Evolutionary conservation across 768 basidiomycete genomes (phyloP).

Genomic region (Russula sp.): DNA sequence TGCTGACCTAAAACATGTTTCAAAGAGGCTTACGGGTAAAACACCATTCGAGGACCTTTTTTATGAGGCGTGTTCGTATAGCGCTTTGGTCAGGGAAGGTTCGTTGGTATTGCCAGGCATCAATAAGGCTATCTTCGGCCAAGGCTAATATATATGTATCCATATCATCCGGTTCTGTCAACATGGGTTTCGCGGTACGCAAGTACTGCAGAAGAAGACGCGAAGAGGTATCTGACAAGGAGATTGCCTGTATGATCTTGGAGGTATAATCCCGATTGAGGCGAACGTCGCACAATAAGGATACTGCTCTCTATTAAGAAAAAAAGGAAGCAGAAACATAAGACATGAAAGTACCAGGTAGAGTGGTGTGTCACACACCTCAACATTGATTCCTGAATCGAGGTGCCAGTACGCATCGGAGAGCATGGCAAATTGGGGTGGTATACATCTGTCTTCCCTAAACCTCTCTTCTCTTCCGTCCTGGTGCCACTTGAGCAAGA

Average conservation of each 20-base stretch:
- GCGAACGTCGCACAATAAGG: slow-evolving; percentile 65
- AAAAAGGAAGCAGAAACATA: background rate
- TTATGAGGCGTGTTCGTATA: slow-evolving; percentile 46
- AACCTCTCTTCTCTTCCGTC: slow-evolving; percentile 53
- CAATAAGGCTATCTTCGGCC: slow-evolving; percentile 52
- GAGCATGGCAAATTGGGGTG: slow-evolving; percentile 66
- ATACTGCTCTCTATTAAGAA: slow-evolving; percentile 51
- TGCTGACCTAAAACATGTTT: background rate
- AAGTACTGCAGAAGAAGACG: slow-evolving; percentile 65
- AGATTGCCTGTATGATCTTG: slow-evolving; percentile 66
- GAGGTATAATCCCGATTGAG: slow-evolving; percentile 71
- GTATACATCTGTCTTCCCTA: slow-evolving; percentile 50
- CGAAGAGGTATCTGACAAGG: slow-evolving; percentile 37
- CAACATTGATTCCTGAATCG: slow-evolving; percentile 58
- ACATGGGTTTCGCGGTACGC: slow-evolving; percentile 63
- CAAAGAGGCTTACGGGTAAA: slow-evolving; percentile 50
- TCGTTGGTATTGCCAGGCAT: slow-evolving; percentile 72
- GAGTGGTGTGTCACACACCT: slow-evolving; percentile 40
- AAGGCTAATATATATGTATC: slow-evolving; percentile 64
- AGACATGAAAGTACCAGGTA: background rate
- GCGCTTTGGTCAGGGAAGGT: slow-evolving; percentile 55
- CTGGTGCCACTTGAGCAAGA: slow-evolving; percentile 70
- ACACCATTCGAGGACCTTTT: slow-evolving; percentile 59
- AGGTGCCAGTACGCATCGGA: slow-evolving; percentile 84
- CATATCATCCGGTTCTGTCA: slow-evolving; percentile 63